Evolutionary conservation across 345 rosid genomes (phyloP).

Genomic region (Camelina neglecta): DNA sequence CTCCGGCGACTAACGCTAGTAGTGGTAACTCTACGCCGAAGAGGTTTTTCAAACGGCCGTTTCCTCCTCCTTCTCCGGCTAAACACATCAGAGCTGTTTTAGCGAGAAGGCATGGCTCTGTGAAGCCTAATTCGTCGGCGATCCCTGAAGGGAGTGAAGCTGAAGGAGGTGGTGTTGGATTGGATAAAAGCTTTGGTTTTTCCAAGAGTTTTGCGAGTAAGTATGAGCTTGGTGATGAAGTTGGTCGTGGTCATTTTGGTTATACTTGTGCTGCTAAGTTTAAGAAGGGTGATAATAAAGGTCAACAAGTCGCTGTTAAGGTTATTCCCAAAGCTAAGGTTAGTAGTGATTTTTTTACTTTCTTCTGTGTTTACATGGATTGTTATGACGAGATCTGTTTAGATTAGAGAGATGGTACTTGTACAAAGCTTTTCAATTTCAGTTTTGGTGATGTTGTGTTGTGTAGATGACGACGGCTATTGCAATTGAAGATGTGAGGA

Average conservation of each 20-base stretch:
- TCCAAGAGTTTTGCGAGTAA: slow-evolving; percentile 74
- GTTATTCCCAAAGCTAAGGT: slow-evolving; percentile 94
- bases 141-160: slow-evolving; percentile 73
- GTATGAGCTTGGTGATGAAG: slow-evolving; percentile 86
- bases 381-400: slow-evolving; percentile 37
- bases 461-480: slow-evolving; percentile 95
- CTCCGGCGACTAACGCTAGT: slow-evolving; percentile 68
- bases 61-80: slow-evolving; percentile 98
- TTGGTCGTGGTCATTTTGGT: slow-evolving; percentile 96
- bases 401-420: neutral
- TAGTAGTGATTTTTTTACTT: neutral
- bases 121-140: slow-evolving; percentile 62
- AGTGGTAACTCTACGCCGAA: slow-evolving; percentile 76
- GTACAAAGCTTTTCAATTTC: slow-evolving; percentile 12
- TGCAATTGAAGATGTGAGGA: slow-evolving; percentile 97
- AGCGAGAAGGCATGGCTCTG: slow-evolving; percentile 69
- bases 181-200: slow-evolving; percentile 89
- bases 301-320: slow-evolving; percentile 92
- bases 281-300: slow-evolving; percentile 91
- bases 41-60: slow-evolving; percentile 73
- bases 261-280: slow-evolving; percentile 90
- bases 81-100: slow-evolving; percentile 84
- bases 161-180: slow-evolving; percentile 53
- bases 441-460: slow-evolving; percentile 22
- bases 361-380: neutral